Evolutionary conservation across 2,329 filamentous ascomycete genomes (phyloP).

Genomic region (Aspergillus vadensis): DNA sequence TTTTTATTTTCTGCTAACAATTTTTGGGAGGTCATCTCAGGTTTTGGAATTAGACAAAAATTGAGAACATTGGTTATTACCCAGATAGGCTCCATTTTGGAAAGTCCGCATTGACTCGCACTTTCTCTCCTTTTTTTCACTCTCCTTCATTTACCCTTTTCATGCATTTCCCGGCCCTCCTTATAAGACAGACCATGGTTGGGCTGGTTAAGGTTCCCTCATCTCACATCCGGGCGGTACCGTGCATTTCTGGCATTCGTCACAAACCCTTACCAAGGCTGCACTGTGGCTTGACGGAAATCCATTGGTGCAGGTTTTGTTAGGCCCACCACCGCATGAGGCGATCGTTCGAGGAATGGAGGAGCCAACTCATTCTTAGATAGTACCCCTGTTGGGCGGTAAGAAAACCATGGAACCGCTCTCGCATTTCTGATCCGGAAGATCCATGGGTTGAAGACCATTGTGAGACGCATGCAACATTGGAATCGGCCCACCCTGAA

Average conservation of each 20-base stretch:
- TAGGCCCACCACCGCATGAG: not conserved
- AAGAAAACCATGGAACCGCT: not conserved
- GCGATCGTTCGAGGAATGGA: not conserved
- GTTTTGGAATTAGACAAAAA: conserved; percentile 1
- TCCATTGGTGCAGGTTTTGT: not conserved
- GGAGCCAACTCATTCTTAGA: not conserved
- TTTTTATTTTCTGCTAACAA: not conserved
- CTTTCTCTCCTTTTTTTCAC: not conserved
- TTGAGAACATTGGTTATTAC: conserved; percentile 1
- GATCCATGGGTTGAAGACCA: conserved; percentile 3
- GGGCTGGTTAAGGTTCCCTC: not conserved
- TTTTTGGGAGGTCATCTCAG: not conserved
- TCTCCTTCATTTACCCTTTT: not conserved
- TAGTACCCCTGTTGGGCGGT: not conserved
- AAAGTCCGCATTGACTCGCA: not conserved
- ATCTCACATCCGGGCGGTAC: conserved; percentile 7
- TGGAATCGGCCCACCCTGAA: not conserved
- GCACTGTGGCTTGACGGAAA: not conserved
- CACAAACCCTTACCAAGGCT: not conserved
- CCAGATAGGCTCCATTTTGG: not conserved
- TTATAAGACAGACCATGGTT: conserved; percentile 7
- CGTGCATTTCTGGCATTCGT: conserved; percentile 2
- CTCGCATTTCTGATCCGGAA: conserved; percentile 1
- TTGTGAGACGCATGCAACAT: conserved; percentile 1
- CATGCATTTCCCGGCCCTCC: not conserved